Evolutionary conservation across 352 stramenopile species (phyloP).

Genomic region (Stephanocyclus meneghinianus): DNA sequence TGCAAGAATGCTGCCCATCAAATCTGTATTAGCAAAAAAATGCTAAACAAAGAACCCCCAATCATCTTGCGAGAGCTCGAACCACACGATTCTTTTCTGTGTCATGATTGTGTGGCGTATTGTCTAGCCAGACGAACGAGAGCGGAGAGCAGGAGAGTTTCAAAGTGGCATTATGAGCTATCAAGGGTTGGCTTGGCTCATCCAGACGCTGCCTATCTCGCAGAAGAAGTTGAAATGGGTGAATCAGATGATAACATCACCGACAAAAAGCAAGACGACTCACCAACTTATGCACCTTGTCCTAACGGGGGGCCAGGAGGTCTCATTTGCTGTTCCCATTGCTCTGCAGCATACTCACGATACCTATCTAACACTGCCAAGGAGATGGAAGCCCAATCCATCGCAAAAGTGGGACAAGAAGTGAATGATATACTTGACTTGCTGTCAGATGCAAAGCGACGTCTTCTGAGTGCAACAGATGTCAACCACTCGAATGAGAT

Average conservation of each 20-base stretch:
- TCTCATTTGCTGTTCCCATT: conserved; percentile 76
- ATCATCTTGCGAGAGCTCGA: conserved; percentile 67
- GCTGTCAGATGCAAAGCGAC: conserved; percentile 67
- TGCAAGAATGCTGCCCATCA: conserved; percentile 69
- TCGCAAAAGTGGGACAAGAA: conserved; percentile 62
- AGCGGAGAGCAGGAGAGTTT: conserved; percentile 63
- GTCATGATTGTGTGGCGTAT: conserved; percentile 62
- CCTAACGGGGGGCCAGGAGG: conserved; percentile 72
- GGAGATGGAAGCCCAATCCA: conserved; percentile 70
- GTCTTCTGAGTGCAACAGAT: conserved; percentile 56
- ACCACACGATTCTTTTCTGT: conserved; percentile 75
- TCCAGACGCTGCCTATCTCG: conserved; percentile 47
- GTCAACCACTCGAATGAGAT: conserved; percentile 65
- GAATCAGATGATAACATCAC: conserved; percentile 12
- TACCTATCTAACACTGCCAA: conserved; percentile 65
- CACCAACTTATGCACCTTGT: conserved; percentile 55
- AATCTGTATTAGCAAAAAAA: conserved; percentile 56
- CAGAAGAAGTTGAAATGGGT: conserved; percentile 46
- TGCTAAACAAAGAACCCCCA: conserved; percentile 47
- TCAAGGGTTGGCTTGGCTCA: conserved; percentile 38
- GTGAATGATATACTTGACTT: conserved; percentile 75
- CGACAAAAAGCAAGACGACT: conserved; percentile 17
- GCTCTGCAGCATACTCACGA: conserved; percentile 64
- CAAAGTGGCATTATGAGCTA: conserved; percentile 57
- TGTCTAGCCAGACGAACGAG: conserved; percentile 53